These are phyloP conservation scores for Didymella glomerata DNA, from an alignment of 2,329 filamentous ascomycete genomes.

Conservation along the genomic window DNA sequence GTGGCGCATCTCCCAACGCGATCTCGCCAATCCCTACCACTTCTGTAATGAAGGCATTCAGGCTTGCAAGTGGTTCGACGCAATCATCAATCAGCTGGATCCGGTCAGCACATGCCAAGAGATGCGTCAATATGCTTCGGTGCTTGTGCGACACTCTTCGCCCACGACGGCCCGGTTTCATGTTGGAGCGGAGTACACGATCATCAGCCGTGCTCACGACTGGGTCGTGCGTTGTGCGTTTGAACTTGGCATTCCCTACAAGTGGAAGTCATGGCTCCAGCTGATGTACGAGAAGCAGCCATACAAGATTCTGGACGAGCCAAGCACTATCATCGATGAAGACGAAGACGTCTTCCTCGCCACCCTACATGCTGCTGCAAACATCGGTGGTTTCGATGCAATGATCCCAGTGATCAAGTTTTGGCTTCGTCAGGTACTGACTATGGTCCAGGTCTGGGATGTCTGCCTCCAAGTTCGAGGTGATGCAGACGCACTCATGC, in stretches of 20 bases:
- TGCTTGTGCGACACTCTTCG: not conserved
- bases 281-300: conserved; percentile 10
- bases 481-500: not conserved
- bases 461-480: not conserved
- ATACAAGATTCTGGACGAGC: not conserved
- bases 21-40: not conserved
- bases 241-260: not conserved
- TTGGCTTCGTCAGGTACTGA: conserved; percentile 5
- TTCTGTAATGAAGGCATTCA: not conserved
- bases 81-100: not conserved
- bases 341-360: not conserved
- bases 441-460: conserved; percentile 1
- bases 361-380: not conserved
- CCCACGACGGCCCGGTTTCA: not conserved
- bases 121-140: not conserved
- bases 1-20: not conserved
- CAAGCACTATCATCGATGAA: not conserved
- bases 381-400: not conserved
- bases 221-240: conserved; percentile 8
- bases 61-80: not conserved
- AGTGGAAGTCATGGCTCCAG: conserved; percentile 1
- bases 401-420: conserved; percentile 5
- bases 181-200: not conserved
- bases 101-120: not conserved
- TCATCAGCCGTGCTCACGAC: conserved; percentile 2